phyloP scores from a whole-genome alignment of 2,329 filamentous ascomycete genomes.

The Fusarium guadeloupense region DNA sequence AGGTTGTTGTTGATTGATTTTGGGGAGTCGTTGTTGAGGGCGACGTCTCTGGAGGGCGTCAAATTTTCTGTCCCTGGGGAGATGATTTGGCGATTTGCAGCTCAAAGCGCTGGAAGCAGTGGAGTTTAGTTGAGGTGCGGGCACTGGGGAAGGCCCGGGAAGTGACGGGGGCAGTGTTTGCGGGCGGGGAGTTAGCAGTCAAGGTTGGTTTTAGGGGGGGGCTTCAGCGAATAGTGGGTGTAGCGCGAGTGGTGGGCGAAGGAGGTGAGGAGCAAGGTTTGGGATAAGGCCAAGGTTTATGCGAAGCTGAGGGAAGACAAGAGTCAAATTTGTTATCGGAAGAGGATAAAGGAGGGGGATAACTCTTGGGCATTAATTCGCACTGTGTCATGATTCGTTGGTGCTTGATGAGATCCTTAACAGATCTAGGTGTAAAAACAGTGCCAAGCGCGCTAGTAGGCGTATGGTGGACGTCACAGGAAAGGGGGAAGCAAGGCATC shows the following conservation, averaged over 20 bases:
- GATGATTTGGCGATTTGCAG: conserved; percentile 32
- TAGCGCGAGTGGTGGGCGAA: conserved; percentile 19
- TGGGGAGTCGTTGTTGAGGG: conserved; percentile 42
- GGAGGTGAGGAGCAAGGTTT: conserved; percentile 30
- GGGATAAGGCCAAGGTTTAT: conserved; percentile 32
- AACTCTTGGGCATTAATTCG: neutral
- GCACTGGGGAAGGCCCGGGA: conserved; percentile 26
- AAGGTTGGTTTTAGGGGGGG: conserved; percentile 16
- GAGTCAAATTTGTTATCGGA: conserved; percentile 25
- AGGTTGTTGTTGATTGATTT: conserved; percentile 47
- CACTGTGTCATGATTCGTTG: conserved; percentile 36
- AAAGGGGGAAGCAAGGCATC: conserved; percentile 12
- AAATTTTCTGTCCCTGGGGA: conserved; percentile 47
- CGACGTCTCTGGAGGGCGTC: conserved; percentile 44
- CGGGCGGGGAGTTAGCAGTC: conserved; percentile 12
- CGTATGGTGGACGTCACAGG: conserved; percentile 2
- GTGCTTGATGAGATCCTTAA: conserved; percentile 22
- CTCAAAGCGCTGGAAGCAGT: conserved; percentile 38
- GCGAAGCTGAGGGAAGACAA: conserved; percentile 17
- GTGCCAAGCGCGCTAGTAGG: conserved; percentile 26
- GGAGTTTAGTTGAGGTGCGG: conserved; percentile 32
- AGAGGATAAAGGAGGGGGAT: conserved; percentile 21
- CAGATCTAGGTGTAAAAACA: conserved; percentile 18
- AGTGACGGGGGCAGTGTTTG: conserved; percentile 8
- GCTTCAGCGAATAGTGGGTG: conserved; percentile 28